phyloP scores from a whole-genome alignment of 228 moss, liverwort and hornwort genomes.

The Sphagnum fallax region DNA sequence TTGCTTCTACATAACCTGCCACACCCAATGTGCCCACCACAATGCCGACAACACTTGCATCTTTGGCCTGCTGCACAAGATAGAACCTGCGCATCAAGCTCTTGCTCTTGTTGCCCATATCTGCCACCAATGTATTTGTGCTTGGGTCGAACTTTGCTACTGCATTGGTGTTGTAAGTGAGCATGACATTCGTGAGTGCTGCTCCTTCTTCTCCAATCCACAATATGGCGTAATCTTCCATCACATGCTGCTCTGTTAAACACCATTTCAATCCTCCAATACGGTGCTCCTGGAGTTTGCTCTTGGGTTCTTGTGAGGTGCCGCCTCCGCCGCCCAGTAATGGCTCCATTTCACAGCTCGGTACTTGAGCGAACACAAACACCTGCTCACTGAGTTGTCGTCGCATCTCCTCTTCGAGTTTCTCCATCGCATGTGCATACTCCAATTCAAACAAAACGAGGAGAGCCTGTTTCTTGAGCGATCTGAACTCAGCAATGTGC shows the following conservation, averaged over 20 bases:
- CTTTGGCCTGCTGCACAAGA: slow-evolving; percentile 91
- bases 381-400: slow-evolving; percentile 1
- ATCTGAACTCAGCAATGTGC: slow-evolving; percentile 30
- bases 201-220: slow-evolving; percentile 90
- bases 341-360: slow-evolving; percentile 61
- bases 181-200: slow-evolving; percentile 65
- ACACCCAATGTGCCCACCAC: slow-evolving; percentile 94
- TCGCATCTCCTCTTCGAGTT: slow-evolving; percentile 31
- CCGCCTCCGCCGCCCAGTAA: not conserved
- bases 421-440: slow-evolving; percentile 45
- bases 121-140: slow-evolving; percentile 42
- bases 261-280: slow-evolving; percentile 64
- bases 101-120: slow-evolving; percentile 61
- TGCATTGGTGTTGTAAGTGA: slow-evolving; percentile 47
- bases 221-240: slow-evolving; percentile 54
- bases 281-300: slow-evolving; percentile 3
- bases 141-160: slow-evolving; percentile 52
- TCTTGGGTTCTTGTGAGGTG: slow-evolving; percentile 8
- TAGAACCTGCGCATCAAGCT: slow-evolving; percentile 80
- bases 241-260: slow-evolving; percentile 26
- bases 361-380: slow-evolving; percentile 53
- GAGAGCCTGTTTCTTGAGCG: slow-evolving; percentile 25
- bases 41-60: slow-evolving; percentile 90
- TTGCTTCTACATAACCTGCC: slow-evolving; percentile 77
- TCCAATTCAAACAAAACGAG: slow-evolving; percentile 63